phyloP scores from a whole-genome alignment of 2,329 filamentous ascomycete genomes.

The Graphium sp. region DNA sequence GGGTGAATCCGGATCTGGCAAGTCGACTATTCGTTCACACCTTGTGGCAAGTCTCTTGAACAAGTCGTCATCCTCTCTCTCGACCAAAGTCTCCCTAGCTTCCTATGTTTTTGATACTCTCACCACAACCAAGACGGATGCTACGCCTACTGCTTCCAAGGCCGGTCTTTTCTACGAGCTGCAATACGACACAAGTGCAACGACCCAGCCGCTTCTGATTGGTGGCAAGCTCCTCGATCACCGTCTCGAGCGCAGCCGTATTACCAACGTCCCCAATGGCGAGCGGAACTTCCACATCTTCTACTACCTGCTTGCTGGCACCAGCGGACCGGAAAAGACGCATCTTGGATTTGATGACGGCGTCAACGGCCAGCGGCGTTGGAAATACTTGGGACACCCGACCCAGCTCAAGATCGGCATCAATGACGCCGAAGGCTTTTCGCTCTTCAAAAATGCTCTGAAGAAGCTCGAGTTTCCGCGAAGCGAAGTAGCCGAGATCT shows the following conservation, averaged over 20 bases:
- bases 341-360: slow-evolving; percentile 53
- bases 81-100: slow-evolving; percentile 81
- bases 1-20: slow-evolving; percentile 89
- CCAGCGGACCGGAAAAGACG: slow-evolving; percentile 73
- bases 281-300: slow-evolving; percentile 93
- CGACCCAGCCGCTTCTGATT: slow-evolving; percentile 71
- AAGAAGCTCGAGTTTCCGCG: slow-evolving; percentile 88
- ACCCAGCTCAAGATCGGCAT: slow-evolving; percentile 95
- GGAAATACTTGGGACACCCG: slow-evolving; percentile 91
- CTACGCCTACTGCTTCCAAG: slow-evolving; percentile 89
- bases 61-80: slow-evolving; percentile 84
- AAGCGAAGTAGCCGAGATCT: slow-evolving; percentile 89
- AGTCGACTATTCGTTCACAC: slow-evolving; percentile 86
- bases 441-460: slow-evolving; percentile 91
- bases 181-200: slow-evolving; percentile 84
- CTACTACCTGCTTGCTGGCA: slow-evolving; percentile 89
- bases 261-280: slow-evolving; percentile 82
- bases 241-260: slow-evolving; percentile 77
- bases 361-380: slow-evolving; percentile 50
- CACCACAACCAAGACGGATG: slow-evolving; percentile 92
- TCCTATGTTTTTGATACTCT: slow-evolving; percentile 92
- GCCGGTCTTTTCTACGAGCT: slow-evolving; percentile 90
- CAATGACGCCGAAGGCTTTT: slow-evolving; percentile 89
- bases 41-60: slow-evolving; percentile 71
- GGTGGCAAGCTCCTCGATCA: slow-evolving; percentile 93